These are phyloP conservation scores for Penicillium macrosclerotiorum DNA, from an alignment of 495 filamentous ascomycete species.

Conservation along the genomic window DNA sequence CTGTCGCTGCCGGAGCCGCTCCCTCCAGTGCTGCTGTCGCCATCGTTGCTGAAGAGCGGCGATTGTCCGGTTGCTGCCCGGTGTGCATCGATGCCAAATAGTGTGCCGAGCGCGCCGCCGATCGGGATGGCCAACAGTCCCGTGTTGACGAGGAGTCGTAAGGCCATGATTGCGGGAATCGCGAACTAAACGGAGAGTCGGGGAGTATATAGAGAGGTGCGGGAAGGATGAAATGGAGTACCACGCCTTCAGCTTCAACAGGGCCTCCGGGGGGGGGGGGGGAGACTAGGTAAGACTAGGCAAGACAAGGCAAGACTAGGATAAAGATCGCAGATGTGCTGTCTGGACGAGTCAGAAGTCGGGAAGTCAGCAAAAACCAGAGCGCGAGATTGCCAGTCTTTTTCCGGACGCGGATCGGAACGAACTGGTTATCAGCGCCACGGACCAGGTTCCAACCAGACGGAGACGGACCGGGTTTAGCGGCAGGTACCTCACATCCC, in stretches of 20 bases:
- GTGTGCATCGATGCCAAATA: slow-evolving; percentile 39
- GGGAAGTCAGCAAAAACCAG: too few species aligned
- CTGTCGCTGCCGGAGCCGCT: slow-evolving; percentile 8
- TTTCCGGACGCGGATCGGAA: too few species aligned
- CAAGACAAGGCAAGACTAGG: too few species aligned
- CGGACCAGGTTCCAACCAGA: background rate
- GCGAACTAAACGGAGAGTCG: background rate
- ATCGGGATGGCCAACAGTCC: slow-evolving; percentile 38
- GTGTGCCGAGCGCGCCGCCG: slow-evolving; percentile 34
- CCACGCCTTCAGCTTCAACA: too few species aligned
- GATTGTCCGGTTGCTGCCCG: slow-evolving; percentile 27
- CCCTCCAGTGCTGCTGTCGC: slow-evolving; percentile 5
- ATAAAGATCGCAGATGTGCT: too few species aligned
- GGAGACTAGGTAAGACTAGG: too few species aligned
- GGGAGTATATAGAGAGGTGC: too few species aligned
- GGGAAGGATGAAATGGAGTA: too few species aligned
- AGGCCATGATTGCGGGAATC: slow-evolving; percentile 14
- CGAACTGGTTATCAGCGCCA: background rate
- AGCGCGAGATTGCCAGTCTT: too few species aligned
- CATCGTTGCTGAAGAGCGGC: slow-evolving; percentile 22
- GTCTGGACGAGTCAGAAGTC: too few species aligned
- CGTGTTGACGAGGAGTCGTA: slow-evolving; percentile 37
- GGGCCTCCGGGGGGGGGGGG: too few species aligned
- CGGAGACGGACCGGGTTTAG: slow-evolving; percentile 10
- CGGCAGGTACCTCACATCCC: slow-evolving; percentile 13